Base-by-base conservation (phyloP, 768 basidiomycete species). In the Podaxis sp. region DNA sequence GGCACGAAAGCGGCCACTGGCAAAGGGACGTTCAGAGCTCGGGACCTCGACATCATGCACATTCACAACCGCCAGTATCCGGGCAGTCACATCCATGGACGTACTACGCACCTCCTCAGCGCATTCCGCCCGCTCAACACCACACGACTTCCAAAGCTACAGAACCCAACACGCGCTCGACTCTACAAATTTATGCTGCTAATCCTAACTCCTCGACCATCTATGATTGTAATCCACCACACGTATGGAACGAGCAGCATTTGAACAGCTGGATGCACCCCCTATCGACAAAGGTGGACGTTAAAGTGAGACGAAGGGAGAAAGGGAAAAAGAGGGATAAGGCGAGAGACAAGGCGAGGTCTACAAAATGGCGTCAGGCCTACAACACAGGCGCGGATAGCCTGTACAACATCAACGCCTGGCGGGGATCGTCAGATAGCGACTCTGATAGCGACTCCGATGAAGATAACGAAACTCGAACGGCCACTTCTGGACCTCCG, bases 281-380 rank as follows among this genome's bases (percentile, higher is more conserved):
- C 11, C 37, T n/a, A 8, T 38, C 55, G 19, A 43, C n/a, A 22
- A 46, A 43, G 4, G 13, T 29, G 5, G 13, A 24, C 0, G 37
- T 29, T 27, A 29, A 43, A 43, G 41, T 2, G 13, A 36, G 27
- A 46, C 24, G 57, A 24, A 55, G 37, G 24, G 54, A 52, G 49
- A 57, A 56, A 43, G 51, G 55, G 49, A 63, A 59, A 37, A 51
- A 38, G 38, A 57, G 61, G 17, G 51, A 61, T 29, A 59, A 29
- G 49, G 47, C 27, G 50, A 47, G 62, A 49, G 52, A 59, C 9
- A 46, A 27, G 36, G 65, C 55, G 40, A 41, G 53, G 33, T 46
- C 43, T 36, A 29, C 41, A 11, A 57, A 57, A 19, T 57, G 57
- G 57, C 27, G 11, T 5, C 51, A 53, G 27, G 29, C 11, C 11